Percentiles rank a stretch among this genome's conserved stretches.
These are phyloP conservation scores for Datisca glomerata DNA, from an alignment of 306 rosid genomes.

Conservation along the genomic window DNA sequence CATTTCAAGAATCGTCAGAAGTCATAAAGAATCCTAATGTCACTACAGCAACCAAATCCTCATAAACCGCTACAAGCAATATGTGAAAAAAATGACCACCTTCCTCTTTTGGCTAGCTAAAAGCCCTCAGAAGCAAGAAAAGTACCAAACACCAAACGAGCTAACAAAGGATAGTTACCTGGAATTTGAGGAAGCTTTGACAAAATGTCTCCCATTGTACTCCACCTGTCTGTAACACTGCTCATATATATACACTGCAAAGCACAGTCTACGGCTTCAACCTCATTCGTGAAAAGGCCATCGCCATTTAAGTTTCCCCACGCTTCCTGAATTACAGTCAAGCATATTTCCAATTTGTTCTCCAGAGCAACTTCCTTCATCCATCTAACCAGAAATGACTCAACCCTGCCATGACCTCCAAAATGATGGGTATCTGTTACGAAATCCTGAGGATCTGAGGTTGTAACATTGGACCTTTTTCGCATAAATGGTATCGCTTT, in stretches of 20 bases:
- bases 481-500: slow-evolving; percentile 79
- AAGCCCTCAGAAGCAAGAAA: slow-evolving; percentile 11
- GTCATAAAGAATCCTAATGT: too few relatives aligned
- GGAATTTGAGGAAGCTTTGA: slow-evolving; percentile 71
- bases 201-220: slow-evolving; percentile 62
- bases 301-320: slow-evolving; percentile 49
- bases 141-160: slow-evolving; percentile 10
- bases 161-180: slow-evolving; percentile 47
- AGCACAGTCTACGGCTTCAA: slow-evolving; percentile 78
- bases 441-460: slow-evolving; percentile 20
- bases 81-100: too few relatives aligned
- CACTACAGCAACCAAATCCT: too few relatives aligned
- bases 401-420: slow-evolving; percentile 28
- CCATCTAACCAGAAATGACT: slow-evolving; percentile 87
- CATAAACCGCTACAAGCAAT: too few relatives aligned
- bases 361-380: slow-evolving; percentile 70
- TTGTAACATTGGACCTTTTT: slow-evolving; percentile 31
- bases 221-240: slow-evolving; percentile 82
- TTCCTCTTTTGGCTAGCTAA: too few relatives aligned
- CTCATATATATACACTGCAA: slow-evolving; percentile 84
- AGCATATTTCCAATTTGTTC: slow-evolving; percentile 78
- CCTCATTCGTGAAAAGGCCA: slow-evolving; percentile 49
- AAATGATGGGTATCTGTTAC: slow-evolving; percentile 17
- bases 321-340: slow-evolving; percentile 70
- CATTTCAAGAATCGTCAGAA: too few relatives aligned